Percentiles rank a stretch among this genome's conserved stretches.
These are phyloP conservation scores for Fusarium sp. DNA, from an alignment of 2,329 filamentous ascomycete species.

Conservation along the genomic window DNA sequence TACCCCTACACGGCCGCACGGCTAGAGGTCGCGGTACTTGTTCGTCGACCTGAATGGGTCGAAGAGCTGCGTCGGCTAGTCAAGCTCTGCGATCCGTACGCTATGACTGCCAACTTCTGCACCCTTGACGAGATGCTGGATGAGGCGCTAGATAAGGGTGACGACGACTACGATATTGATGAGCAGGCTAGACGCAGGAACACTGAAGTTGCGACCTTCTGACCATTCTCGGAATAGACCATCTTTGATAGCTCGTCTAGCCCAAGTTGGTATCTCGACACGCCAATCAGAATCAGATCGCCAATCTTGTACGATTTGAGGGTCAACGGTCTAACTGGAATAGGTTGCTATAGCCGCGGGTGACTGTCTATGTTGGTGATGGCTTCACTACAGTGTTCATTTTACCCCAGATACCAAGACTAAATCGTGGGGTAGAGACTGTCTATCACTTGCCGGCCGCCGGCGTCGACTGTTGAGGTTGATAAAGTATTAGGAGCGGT, in stretches of 20 bases:
- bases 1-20: slow-evolving; percentile 45
- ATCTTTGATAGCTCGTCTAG: background rate
- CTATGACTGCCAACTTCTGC: slow-evolving; percentile 15
- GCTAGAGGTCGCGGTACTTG: slow-evolving; percentile 41
- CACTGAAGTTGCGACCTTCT: slow-evolving; percentile 36
- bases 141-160: slow-evolving; percentile 18
- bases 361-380: background rate
- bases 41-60: slow-evolving; percentile 30
- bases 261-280: background rate
- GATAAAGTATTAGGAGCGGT: background rate
- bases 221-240: background rate
- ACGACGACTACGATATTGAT: slow-evolving; percentile 32
- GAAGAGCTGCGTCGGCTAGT: slow-evolving; percentile 7
- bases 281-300: background rate
- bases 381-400: background rate
- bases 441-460: background rate
- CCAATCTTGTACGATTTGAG: background rate
- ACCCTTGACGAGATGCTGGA: slow-evolving; percentile 32
- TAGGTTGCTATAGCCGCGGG: background rate
- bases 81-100: slow-evolving; percentile 24
- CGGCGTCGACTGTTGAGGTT: background rate
- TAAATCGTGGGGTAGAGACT: background rate
- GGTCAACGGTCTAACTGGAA: background rate
- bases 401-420: background rate
- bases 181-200: slow-evolving; percentile 14